Conservation (phyloP, 805 yeast species). For the Lipomyces anomalus region DNA sequence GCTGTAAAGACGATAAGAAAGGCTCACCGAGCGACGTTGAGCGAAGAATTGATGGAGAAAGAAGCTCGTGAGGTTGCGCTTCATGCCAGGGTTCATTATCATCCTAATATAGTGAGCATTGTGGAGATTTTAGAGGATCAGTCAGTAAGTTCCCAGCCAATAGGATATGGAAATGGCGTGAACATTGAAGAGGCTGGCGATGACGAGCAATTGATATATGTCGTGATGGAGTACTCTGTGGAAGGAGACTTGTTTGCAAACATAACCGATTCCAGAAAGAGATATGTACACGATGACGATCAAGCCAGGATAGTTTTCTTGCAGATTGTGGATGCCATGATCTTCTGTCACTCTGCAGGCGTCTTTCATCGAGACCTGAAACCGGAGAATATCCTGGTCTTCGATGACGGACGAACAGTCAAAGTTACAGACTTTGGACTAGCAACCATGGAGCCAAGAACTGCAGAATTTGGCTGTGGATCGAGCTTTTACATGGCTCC, state of each 20-base stretch:
- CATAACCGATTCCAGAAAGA: constrained; percentile 65
- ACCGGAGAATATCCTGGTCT: constrained; percentile 85
- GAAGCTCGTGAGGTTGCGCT: too few relatives aligned
- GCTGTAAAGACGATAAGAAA: constrained; percentile 72
- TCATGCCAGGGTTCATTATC: too few relatives aligned
- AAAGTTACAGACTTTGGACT: constrained; percentile 85
- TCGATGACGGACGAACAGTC: constrained; percentile 48
- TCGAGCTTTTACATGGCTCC: constrained; percentile 92
- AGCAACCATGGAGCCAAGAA: constrained; percentile 58
- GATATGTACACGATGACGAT: constrained; percentile 45
- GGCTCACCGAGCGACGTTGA: constrained; percentile 23
- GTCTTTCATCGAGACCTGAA: constrained; percentile 91
- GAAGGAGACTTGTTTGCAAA: constrained; percentile 84
- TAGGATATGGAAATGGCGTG: constrained; percentile 70
- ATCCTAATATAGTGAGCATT: constrained; percentile 17
- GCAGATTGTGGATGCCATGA: constrained; percentile 78
- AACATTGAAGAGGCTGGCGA: constrained; percentile 69
- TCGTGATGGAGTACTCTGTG: constrained; percentile 78
- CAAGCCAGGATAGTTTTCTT: constrained; percentile 53
- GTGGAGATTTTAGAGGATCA: too few relatives aligned
- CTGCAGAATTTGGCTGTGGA: constrained; percentile 75
- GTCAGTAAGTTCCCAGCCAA: constrained; percentile 68
- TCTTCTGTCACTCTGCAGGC: constrained; percentile 74
- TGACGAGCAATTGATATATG: constrained; percentile 47
- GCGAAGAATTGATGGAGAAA: constrained; percentile 24